Conservation (phyloP, 345 rosid species). For the Ceriops tagal region DNA sequence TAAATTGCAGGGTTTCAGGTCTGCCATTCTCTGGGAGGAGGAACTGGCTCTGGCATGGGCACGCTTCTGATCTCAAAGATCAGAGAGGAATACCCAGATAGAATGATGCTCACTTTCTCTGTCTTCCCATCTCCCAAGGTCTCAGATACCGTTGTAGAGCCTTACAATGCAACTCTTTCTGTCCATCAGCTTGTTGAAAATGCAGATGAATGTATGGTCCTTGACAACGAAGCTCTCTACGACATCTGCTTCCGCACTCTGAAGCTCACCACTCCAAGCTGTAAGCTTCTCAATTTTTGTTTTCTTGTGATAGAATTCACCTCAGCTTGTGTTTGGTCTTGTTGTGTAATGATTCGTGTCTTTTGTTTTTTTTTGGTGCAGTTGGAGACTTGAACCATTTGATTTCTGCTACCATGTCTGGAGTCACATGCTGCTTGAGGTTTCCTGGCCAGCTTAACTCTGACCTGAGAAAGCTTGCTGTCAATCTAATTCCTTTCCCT, state of each 20-base stretch:
- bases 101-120: conserved; percentile 75
- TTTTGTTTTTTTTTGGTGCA: conserved; percentile 15
- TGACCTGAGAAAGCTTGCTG: conserved; percentile 69
- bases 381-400: conserved; percentile 71
- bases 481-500: conserved; percentile 54
- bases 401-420: conserved; percentile 79
- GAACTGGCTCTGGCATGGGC: conserved; percentile 71
- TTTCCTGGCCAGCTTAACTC: conserved; percentile 77
- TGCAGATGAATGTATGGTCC: conserved; percentile 69
- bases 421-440: conserved; percentile 72
- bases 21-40: conserved; percentile 65
- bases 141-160: conserved; percentile 74
- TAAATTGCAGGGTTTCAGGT: conserved; percentile 54
- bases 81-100: conserved; percentile 67
- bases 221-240: conserved; percentile 61
- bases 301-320: background rate
- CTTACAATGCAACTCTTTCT: conserved; percentile 65
- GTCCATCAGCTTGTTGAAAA: conserved; percentile 66
- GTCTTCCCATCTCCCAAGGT: conserved; percentile 74
- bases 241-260: conserved; percentile 70
- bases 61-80: conserved; percentile 62
- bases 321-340: background rate
- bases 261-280: conserved; percentile 59
- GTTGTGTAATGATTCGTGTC: background rate
- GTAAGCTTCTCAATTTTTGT: conserved; percentile 26